Base-by-base conservation (phyloP, 1,284 basidiomycete genomes). In the Sporisorium exsertum region DNA sequence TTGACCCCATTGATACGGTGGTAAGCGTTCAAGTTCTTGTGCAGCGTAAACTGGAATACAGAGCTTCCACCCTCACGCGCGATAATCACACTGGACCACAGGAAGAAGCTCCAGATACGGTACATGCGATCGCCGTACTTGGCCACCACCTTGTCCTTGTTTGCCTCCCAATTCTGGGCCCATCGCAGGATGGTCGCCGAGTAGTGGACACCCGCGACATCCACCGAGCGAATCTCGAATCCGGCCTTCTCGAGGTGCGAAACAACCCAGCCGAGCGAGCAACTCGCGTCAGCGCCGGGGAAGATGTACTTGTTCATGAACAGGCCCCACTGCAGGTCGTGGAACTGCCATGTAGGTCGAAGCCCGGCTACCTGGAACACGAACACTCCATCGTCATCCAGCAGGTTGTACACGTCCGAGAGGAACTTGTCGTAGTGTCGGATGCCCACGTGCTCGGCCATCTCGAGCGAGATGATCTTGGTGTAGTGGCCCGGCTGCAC, bases 391-490 rank as follows among this genome's bases (percentile, higher is more conserved):
- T 98, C 93, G 87, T 99, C 96, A 74, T 95, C 92, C 70, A 99
- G 89, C 32, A 98, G 89, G 82, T 96, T 90, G 87, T 98, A 97
- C 64, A 99, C 91, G 86, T 98, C 93, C 35, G 89, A 88, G 78
- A 99, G 89, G 91, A 97, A 99, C 47, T 91, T 87, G 52, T 90
- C 89, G 87, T 99, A 99, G 70, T 94, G 92, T 79, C 94, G 91
- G 85, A 99, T 91, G 66, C 96, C 96, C 73, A 99, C 97, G 74
- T 85, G 84, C 77, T 99, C 97, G 40, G 96, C 96, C 96, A 99
- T 99, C 87, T 99, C 96, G 80, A 99, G 89, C 80, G 91, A 92
- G 57, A 96, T 94, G 73, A 99, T 99, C 89, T 99, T 99, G 85
- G 91, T 92, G 86, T 92, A 99, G 72, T 85, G 90, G 61, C 91